Percentiles rank a stretch among this genome's conserved stretches.
These are phyloP conservation scores for Durio zibethinus DNA, from an alignment of 345 rosid species.

Conservation along the genomic window DNA sequence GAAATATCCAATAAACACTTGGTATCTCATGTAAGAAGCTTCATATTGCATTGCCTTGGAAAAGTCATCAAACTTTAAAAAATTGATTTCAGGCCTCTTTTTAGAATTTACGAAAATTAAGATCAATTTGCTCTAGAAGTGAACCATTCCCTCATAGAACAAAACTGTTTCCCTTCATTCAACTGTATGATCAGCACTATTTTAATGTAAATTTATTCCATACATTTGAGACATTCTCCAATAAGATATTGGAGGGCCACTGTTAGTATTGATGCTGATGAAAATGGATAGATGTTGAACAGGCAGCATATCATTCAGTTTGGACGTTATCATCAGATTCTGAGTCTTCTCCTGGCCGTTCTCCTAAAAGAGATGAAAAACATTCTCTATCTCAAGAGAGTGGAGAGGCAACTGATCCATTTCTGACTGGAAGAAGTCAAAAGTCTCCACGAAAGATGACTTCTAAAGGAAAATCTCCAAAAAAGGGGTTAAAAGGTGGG, in stretches of 20 bases:
- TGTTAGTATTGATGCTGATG: conserved; percentile 14
- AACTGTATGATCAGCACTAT: background rate
- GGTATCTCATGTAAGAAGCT: conserved; percentile 33
- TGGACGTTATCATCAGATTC: conserved; percentile 70
- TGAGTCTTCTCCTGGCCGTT: conserved; percentile 49
- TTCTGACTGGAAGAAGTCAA: conserved; percentile 20
- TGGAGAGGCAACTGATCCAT: conserved; percentile 36
- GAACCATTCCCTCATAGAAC: background rate
- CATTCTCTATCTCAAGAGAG: conserved; percentile 22
- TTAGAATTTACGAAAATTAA: background rate
- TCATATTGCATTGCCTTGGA: background rate
- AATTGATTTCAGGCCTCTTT: background rate
- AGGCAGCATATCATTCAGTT: conserved; percentile 42
- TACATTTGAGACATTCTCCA: background rate
- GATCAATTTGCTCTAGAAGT: background rate
- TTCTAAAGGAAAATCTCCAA: conserved; percentile 50
- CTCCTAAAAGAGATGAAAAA: conserved; percentile 22
- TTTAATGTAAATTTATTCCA: background rate
- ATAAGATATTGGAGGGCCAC: background rate
- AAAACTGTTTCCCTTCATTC: background rate
- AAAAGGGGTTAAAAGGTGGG: conserved; percentile 29
- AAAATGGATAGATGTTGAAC: conserved; percentile 21
- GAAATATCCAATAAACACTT: conserved; percentile 31
- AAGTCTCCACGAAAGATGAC: conserved; percentile 40
- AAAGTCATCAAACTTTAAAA: too few relatives aligned